Percentiles rank a stretch among this genome's conserved stretches.
These are phyloP conservation scores for Lentinula aciculospora DNA, from an alignment of 768 basidiomycete species.

Conservation along the genomic window DNA sequence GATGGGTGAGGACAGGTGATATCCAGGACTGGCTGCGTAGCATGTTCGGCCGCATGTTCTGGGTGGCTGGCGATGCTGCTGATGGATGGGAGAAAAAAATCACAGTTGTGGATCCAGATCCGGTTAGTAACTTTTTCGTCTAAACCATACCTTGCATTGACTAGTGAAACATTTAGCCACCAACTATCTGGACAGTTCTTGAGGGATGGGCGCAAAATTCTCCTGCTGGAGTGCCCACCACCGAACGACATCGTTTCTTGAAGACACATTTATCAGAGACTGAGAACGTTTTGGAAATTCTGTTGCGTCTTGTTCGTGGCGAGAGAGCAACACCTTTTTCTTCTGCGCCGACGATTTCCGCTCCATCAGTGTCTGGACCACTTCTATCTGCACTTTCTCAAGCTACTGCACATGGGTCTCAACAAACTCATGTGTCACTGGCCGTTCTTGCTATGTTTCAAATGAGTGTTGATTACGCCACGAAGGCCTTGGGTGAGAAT, in stretches of 20 bases:
- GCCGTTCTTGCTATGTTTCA: slow-evolving; percentile 90
- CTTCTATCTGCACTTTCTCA: slow-evolving; percentile 63
- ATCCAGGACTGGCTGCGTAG: slow-evolving; percentile 90
- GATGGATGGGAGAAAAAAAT: slow-evolving; percentile 96
- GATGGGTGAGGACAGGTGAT: slow-evolving; percentile 95
- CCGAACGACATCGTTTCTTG: slow-evolving; percentile 83
- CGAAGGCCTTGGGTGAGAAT: slow-evolving; percentile 59
- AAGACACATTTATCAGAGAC: slow-evolving; percentile 82
- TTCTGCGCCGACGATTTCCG: slow-evolving; percentile 53
- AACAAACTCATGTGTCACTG: slow-evolving; percentile 92
- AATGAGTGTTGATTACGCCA: slow-evolving; percentile 77
- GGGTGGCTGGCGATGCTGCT: slow-evolving; percentile 77
- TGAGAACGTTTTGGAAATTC: slow-evolving; percentile 89
- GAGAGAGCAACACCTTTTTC: slow-evolving; percentile 75
- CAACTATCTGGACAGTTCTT: slow-evolving; percentile 86
- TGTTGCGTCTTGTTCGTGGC: slow-evolving; percentile 87
- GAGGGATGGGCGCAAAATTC: slow-evolving; percentile 90
- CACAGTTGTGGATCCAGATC: slow-evolving; percentile 88
- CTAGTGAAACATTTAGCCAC: slow-evolving; percentile 48
- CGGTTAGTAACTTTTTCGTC: slow-evolving; percentile 47
- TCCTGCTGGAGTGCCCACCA: slow-evolving; percentile 61
- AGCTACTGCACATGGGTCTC: slow-evolving; percentile 76
- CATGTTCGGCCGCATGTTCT: slow-evolving; percentile 85
- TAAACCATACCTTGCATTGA: background rate
- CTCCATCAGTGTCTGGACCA: slow-evolving; percentile 61